Evolutionary conservation across 1,139 yeast species (phyloP).

Genomic region (Debaryomycetaceae sp.): DNA sequence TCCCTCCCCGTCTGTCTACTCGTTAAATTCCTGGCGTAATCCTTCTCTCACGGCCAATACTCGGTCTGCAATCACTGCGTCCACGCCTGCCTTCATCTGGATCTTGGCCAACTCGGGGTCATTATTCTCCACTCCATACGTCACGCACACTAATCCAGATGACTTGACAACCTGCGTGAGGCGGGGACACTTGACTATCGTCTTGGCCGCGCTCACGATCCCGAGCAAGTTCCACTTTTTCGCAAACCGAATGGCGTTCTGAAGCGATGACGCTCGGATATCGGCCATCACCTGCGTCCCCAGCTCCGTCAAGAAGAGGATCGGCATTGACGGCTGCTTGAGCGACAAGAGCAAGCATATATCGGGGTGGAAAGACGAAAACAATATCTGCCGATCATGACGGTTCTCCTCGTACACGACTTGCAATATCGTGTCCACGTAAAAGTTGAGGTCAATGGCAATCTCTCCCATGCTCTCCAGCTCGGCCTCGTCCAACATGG

Average conservation of each 20-base stretch:
- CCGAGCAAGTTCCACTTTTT: slow-evolving; percentile 89
- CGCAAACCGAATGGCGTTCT: slow-evolving; percentile 86
- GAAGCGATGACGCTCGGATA: slow-evolving; percentile 76
- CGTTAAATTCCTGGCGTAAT: slow-evolving; percentile 36
- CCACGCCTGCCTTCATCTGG: slow-evolving; percentile 92
- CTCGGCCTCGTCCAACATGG: slow-evolving; percentile 91
- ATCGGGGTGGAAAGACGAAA: slow-evolving; percentile 94
- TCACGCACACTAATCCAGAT: slow-evolving; percentile 85
- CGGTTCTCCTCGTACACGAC: slow-evolving; percentile 68
- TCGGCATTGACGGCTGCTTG: slow-evolving; percentile 90
- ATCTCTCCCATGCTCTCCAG: slow-evolving; percentile 80
- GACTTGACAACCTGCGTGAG: slow-evolving; percentile 82
- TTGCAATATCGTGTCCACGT: slow-evolving; percentile 77
- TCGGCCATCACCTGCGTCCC: slow-evolving; percentile 84
- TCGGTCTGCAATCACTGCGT: slow-evolving; percentile 94
- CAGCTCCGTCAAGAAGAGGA: slow-evolving; percentile 78
- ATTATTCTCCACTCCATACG: slow-evolving; percentile 81
- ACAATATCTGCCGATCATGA: slow-evolving; percentile 74
- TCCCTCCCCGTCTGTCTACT: too few relatives aligned
- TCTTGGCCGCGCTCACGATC: slow-evolving; percentile 80
- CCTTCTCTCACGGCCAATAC: slow-evolving; percentile 90
- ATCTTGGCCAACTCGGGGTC: slow-evolving; percentile 75
- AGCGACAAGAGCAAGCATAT: slow-evolving; percentile 74
- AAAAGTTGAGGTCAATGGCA: slow-evolving; percentile 74
- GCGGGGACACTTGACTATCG: slow-evolving; percentile 79